Conservation (phyloP, 495 filamentous ascomycete species). For the Penicillium coffeae region DNA sequence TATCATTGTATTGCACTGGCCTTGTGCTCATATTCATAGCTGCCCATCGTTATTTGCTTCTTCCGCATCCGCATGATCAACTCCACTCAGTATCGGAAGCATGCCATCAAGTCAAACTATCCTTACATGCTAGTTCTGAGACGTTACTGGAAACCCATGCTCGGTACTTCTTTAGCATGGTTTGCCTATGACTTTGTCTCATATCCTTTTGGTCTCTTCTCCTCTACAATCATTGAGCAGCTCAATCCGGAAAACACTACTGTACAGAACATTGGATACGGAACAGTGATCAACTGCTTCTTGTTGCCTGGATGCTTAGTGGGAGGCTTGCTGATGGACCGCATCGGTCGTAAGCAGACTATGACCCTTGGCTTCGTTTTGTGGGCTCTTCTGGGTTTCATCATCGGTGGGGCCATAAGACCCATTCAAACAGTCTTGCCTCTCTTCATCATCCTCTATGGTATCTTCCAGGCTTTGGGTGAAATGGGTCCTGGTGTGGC, state of each 20-base stretch:
- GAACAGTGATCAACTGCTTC: slow-evolving; percentile 44
- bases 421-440: slow-evolving; percentile 43
- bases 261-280: not conserved
- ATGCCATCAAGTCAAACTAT: slow-evolving; percentile 31
- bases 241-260: slow-evolving; percentile 34
- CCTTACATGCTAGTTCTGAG: slow-evolving; percentile 32
- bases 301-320: slow-evolving; percentile 44
- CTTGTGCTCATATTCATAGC: slow-evolving; percentile 7
- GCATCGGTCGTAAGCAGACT: slow-evolving; percentile 46
- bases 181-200: slow-evolving; percentile 43
- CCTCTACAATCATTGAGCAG: slow-evolving; percentile 33
- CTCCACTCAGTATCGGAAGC: slow-evolving; percentile 33
- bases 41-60: slow-evolving; percentile 32
- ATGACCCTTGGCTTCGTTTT: slow-evolving; percentile 42
- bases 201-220: slow-evolving; percentile 39
- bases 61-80: slow-evolving; percentile 39
- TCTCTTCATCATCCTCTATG: slow-evolving; percentile 51
- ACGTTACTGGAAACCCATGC: slow-evolving; percentile 39
- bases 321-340: slow-evolving; percentile 46
- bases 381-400: slow-evolving; percentile 43
- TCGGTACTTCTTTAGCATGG: slow-evolving; percentile 40
- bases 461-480: slow-evolving; percentile 44
- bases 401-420: slow-evolving; percentile 41
- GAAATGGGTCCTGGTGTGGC: slow-evolving; percentile 49
- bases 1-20: no score